phyloP scores from a whole-genome alignment of 768 basidiomycete species.

The Paxillus ammoniavirescens region DNA sequence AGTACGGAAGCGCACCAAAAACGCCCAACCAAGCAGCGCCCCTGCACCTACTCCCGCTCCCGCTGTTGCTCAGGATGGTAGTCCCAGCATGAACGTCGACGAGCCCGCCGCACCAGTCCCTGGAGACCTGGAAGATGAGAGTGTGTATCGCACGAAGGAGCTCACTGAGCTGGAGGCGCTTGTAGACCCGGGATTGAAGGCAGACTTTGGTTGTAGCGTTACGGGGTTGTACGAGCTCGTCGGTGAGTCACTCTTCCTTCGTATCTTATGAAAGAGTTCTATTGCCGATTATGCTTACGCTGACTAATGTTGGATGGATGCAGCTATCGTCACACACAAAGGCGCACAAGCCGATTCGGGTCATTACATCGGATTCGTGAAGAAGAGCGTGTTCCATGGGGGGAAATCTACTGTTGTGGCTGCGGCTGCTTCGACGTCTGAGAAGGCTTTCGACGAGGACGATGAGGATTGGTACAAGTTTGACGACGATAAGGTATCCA shows the following conservation, averaged over 20 bases:
- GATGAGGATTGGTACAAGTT: conserved; percentile 95
- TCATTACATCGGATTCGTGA: conserved; percentile 92
- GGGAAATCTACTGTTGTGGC: conserved; percentile 1
- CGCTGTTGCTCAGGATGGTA: conserved; percentile 7
- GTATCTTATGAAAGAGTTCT: background rate
- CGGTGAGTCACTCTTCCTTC: conserved; percentile 49
- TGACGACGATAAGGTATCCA: conserved; percentile 91
- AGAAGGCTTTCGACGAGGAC: conserved; percentile 41
- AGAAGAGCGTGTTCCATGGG: conserved; percentile 68
- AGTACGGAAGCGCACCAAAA: conserved; percentile 73
- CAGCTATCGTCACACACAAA: conserved; percentile 96
- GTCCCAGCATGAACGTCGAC: conserved; percentile 44
- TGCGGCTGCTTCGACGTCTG: conserved; percentile 10
- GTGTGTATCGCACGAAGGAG: conserved; percentile 63
- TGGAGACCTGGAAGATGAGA: conserved; percentile 58
- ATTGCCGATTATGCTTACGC: background rate
- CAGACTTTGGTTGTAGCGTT: conserved; percentile 70
- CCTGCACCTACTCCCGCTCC: conserved; percentile 16
- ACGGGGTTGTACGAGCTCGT: conserved; percentile 90
- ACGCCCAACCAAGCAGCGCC: conserved; percentile 7
- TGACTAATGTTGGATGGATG: background rate
- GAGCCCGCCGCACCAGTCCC: conserved; percentile 38
- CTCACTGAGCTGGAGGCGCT: conserved; percentile 60
- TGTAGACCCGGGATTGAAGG: conserved; percentile 58
- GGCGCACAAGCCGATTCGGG: conserved; percentile 93